Evolutionary conservation across 2,329 filamentous ascomycete species (phyloP), one percentile per base, ranked within the genome.

Genomic region (Colletotrichum sojae): DNA sequence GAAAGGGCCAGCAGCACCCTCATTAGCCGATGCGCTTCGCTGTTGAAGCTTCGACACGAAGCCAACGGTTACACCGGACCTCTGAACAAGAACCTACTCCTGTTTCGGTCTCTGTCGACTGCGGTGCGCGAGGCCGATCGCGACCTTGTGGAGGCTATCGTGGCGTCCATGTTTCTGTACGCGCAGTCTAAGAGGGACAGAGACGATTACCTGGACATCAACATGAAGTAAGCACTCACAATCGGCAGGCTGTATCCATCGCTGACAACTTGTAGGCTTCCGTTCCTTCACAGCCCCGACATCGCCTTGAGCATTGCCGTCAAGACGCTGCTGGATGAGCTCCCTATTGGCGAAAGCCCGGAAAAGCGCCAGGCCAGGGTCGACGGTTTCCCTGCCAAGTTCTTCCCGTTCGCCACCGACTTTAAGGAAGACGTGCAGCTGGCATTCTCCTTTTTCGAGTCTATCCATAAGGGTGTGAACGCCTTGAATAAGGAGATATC

Each of bases 21-120:
- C 52, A 90, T 98, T 75, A 96, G 94, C 73, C 92, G 96, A 46
- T 92, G 95, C 70, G 93, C 95, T 15, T 94, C 93, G 61, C 85
- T 98, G 67, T 88, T 94, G 59, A 94, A 92, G 76, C 85, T 98
- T 71, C 89, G 91, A 39, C 96, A 99, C 78, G 89, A 93, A 74
- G 86, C 88, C 4, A 95, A 95, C 73, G 96, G 96, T 36, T 99
- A 98, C 80, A 98, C 95, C 2, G 96, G 96, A 0, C 95, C 96
- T 1, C 86, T 99, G 1, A 97, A 94, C 84, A 92, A 96, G 79
- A 94, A 95, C 73, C 86, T 98, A 60, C 86, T 99, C 49, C 91
- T 90, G 27, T 99, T 95, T 83, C 92, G 94, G 70, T 95, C 94
- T 1, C 86, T 98, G 67, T 90, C 94, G 48, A 91, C 91, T 2